phyloP scores from a whole-genome alignment of 306 rosid genomes.

The Cyclanthera cordifolia region DNA sequence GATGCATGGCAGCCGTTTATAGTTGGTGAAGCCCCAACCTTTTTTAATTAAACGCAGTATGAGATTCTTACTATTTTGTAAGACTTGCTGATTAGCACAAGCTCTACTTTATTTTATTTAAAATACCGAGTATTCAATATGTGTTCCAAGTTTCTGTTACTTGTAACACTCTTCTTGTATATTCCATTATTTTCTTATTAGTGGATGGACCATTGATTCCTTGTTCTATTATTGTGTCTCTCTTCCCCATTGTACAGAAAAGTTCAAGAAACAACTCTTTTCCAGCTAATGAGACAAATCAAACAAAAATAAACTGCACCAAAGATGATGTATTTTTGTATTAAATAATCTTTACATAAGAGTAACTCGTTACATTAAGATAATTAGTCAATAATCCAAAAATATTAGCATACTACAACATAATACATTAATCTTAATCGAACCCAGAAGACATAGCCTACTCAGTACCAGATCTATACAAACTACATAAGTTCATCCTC shows the following conservation, averaged over 20 bases:
- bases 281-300: background rate
- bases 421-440: background rate
- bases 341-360: background rate
- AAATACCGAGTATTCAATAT: background rate
- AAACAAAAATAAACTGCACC: background rate
- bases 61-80: background rate
- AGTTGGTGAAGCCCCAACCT: background rate
- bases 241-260: background rate
- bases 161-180: background rate
- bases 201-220: background rate
- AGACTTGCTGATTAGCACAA: background rate
- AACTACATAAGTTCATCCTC: conserved; percentile 2
- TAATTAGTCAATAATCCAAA: background rate
- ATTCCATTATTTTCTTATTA: background rate
- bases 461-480: conserved; percentile 2
- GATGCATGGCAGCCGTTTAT: too few relatives aligned
- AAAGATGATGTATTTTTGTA: background rate
- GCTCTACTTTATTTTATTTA: conserved; percentile 1
- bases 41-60: background rate
- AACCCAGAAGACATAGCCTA: conserved; percentile 7
- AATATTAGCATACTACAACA: conserved; percentile 1
- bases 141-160: background rate
- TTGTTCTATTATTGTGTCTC: background rate
- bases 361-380: background rate
- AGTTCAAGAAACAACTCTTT: background rate